Base-by-base conservation (phyloP, 2,329 filamentous ascomycete genomes). In the Phoma sp. region DNA sequence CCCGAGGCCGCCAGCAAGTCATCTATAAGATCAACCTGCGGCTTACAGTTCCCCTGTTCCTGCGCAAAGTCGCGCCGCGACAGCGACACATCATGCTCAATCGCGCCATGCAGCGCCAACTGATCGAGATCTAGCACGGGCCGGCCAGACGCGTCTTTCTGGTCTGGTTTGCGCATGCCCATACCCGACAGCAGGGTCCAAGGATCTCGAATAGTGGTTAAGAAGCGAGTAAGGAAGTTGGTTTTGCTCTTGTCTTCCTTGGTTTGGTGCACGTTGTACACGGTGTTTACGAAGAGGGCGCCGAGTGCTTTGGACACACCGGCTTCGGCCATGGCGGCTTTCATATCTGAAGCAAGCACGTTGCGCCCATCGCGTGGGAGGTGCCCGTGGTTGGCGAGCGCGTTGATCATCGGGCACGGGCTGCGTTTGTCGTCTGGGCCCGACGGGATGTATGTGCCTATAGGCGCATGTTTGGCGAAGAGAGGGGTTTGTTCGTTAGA, bases 321-420 rank as follows among this genome's bases (percentile, higher is more conserved):
- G 8, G 48, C 29, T 18, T 47, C 47, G 9, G 32, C 29, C 39
- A 52, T 38, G 4, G 53, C 53, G 2, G 47, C 43, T 41, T 44
- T 50, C 41, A 55, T 50, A 7, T 55, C 52, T 13, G 27, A 36
- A 3, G 46, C 46, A 7, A 49, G 33, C 3, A 58, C 44, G n/a
- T 52, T 49, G 2, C 32, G 45, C 0, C 74, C 70, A 14, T 69
- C 57, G 7, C 68, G 62, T 25, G 64, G 62, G 8, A 75, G 60
- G 42, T 76, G 77, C 2, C 73, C 74, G 44, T 77, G 74, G 50
- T 77, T 77, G 9, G 74, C 74, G 11, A 77, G 47, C 0, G 65
- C 66, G 38, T 77, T 76, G n/a, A 77, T 64, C 1, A 69, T 74
- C 0, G 75, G 73, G 30, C 75, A 77, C 22, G 67, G 69, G 30